phyloP scores from a whole-genome alignment of 2,329 filamentous ascomycete species.

The Didymella lethalis region DNA sequence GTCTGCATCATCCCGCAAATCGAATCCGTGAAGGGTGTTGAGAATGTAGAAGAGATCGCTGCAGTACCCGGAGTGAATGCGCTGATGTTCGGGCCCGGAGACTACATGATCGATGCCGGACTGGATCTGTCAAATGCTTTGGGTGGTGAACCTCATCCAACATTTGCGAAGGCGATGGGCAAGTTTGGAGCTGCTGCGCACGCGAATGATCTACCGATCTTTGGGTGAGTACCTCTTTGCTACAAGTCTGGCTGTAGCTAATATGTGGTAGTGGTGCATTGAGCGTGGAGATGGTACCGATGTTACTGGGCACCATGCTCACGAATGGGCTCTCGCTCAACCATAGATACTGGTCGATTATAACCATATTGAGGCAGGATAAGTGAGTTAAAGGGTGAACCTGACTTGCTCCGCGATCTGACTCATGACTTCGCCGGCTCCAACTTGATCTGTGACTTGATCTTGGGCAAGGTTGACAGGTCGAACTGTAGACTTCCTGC shows the following conservation, averaged over 20 bases:
- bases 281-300: conserved; percentile 29
- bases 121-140: conserved; percentile 29
- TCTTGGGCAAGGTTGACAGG: not conserved
- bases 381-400: no score
- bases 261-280: conserved; percentile 27
- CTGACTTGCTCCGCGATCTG: not conserved
- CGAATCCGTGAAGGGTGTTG: conserved; percentile 37
- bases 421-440: not conserved
- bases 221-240: conserved; percentile 25
- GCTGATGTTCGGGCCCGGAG: conserved; percentile 40
- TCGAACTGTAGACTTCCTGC: not conserved
- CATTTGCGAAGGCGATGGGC: conserved; percentile 29
- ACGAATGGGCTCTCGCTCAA: not conserved
- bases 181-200: conserved; percentile 33
- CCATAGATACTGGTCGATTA: not conserved
- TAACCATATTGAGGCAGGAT: not conserved
- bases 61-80: conserved; percentile 34
- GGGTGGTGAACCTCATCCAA: conserved; percentile 27
- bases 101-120: conserved; percentile 38
- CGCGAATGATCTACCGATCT: conserved; percentile 34
- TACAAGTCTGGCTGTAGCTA: not conserved
- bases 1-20: conserved; percentile 39
- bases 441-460: not conserved
- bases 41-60: conserved; percentile 40
- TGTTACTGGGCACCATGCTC: conserved; percentile 9